Evolutionary conservation across 768 basidiomycete species (phyloP), one percentile per base, ranked within the genome.

Genomic region (Rossbeevera mucosa): DNA sequence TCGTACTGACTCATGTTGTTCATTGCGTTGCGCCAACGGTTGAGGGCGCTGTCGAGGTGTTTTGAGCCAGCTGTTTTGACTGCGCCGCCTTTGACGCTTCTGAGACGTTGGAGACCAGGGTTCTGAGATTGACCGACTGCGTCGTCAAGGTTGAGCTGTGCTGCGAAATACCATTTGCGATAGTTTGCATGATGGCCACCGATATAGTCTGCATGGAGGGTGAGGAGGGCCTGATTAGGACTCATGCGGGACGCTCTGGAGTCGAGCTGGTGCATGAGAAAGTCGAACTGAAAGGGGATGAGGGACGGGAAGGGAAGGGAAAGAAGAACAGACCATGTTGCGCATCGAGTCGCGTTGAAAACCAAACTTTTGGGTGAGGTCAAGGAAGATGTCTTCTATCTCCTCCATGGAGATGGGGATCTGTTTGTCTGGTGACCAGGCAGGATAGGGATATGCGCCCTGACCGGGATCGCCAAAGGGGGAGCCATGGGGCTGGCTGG

Each of bases 81-180:
- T 2, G 74, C 63, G 4, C 76, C 76, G 6, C 76, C 76, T 57
- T 90, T 89, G 59, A 94, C 86, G 44, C 86, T 88, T 65, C 87
- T 88, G 44, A 94, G 81, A 18, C 94, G 88, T 53, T 91, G 85
- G 22, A 96, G 79, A 56, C 94, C 94, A 12, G 92, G 91, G 70
- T 97, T 96, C 66, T 95, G 89, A 8, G 87, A 83, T 60, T 93
- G 88, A 44, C 96, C 96, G 53, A 98, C 94, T 25, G 95, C 95
- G 64, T 99, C 96, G 74, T 99, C 96, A 52, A 99, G 87, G 69
- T 98, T 95, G 69, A 99, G 88, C 68, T 99, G 96, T 12, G 95
- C 94, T 31, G 96, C 96, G 69, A 98, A 99, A 69, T 99, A 99
- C 96, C 96, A 98, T 72, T 98, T 97, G 69, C 96, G 89, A 71